Evolutionary conservation across 140 eudicot genomes (phyloP), one percentile per base, ranked within the genome.

Genomic region (Bidens hawaiensis): DNA sequence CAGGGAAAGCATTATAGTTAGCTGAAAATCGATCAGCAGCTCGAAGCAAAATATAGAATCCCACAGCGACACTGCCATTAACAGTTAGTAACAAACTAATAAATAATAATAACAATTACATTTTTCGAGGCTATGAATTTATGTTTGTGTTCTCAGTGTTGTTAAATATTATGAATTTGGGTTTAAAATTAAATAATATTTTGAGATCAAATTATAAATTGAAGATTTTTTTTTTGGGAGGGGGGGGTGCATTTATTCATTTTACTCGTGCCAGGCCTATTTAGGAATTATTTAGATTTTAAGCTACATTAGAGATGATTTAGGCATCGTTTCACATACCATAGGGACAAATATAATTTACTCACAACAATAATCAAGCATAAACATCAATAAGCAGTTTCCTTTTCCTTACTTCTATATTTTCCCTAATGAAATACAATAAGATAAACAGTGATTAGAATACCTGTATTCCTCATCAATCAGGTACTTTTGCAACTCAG

Each of bases 391-490:
- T 43, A 43, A 57, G 46, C 45, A 57, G 7, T 59, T 38, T 58
- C 27, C 46, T n/a, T 15, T 46, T 46, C n/a, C 19, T 57, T 58
- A 17, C 13, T 17, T 19, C 26, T 8, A n/a, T 17, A 17, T 60
- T 60, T 33, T 26, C 25, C 30, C 21, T 49, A 3, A 51, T 48
- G 18, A 51, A 49, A 54, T 26, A 23, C 41, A 5, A 13, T 24
- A 54, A 21, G 26, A 1, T 49, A 54, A 54, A 54, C n/a, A 13
- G 25, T 42, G 24, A 47, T 18, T 16, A 48, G 47, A 23, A 8
- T 22, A 87, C 99, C 99, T 82, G 82, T 71, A 85, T 47, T 91
- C 99, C 74, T 91, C 96, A 67, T 91, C 96, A 60, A 85, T 70
- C 12, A 91, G 79, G 73, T 78, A 87, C 71, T 85, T 93, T 68